Base-by-base conservation (phyloP, 176 grass and related monocot genomes). In the Melocanna baccifera region DNA sequence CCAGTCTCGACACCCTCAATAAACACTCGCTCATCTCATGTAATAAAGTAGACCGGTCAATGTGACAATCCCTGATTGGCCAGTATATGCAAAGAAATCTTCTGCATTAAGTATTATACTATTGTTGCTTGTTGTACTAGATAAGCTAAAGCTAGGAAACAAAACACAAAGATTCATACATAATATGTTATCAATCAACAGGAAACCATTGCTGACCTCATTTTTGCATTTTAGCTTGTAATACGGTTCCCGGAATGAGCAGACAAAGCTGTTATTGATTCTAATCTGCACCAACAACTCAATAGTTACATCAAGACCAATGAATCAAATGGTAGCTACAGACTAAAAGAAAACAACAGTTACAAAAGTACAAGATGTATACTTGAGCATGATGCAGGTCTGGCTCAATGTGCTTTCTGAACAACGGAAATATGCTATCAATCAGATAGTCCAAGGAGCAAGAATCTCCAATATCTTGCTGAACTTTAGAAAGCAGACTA, bases 171-270 rank as follows among this genome's bases (percentile, higher is more conserved):
- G 12, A 46, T 71, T 69, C 52, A 78, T 81, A 64, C 15, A 63
- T 64, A 77, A 20, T 81, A 75, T 56, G 81, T 26, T 76, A 56
- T 65, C 62, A 69, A 68, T 57, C 34, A 90, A 74, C 53, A 56
- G 76, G 41, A 85, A 88, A 29, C 28, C 48, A 67, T 36, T 85
- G 58, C 93, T 87, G 78, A 98, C 96, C 96, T 98, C 91, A 77
- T 85, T 93, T 85, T 95, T 98, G 96, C 96, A 98, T 86, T 98
- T 98, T 41, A 98, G 81, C 88, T 98, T 98, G 89, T 98, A 98
- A 73, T 90, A 98, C n/a, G 96, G 93, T 67, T 95, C 93, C 64
- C 96, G 88, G 71, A 98, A 98, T 81, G 96, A 98, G 62, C 93
- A 98, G 16, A 95, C 96, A 87, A 95, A 98, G 80, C 96, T 98